A percentile compares a stretch with the other conserved stretches of the same genome.
phyloP scores from a whole-genome alignment of 441 rosid species.

The Metrosideros polymorpha region DNA sequence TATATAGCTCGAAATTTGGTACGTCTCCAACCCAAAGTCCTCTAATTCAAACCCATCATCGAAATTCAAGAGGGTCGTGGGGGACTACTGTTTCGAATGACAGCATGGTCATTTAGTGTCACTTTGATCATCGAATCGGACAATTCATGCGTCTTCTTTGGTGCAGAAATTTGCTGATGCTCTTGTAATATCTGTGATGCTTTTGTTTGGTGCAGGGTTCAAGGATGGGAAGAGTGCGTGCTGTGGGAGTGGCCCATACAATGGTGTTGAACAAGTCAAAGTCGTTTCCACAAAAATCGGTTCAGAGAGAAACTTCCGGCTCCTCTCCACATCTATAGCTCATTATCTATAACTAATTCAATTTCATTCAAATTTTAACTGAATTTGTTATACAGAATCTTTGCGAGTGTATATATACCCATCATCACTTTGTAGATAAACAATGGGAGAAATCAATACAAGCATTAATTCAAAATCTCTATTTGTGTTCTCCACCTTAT shows the following conservation, averaged over 20 bases:
- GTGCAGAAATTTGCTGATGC: background rate
- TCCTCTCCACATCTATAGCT: no score
- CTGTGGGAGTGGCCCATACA: slow-evolving; percentile 6
- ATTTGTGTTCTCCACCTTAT: no score
- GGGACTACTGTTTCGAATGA: background rate
- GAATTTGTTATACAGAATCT: no score
- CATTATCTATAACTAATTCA: no score
- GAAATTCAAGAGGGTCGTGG: no score
- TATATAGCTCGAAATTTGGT: slow-evolving; percentile 17
- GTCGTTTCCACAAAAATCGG: no score
- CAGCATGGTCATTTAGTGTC: background rate
- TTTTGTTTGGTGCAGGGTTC: background rate
- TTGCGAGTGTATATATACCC: no score
- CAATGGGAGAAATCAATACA: background rate
- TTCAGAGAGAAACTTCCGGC: no score
- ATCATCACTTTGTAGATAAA: no score
- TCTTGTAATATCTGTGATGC: background rate
- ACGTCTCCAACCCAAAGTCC: background rate
- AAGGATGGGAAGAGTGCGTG: slow-evolving; percentile 3
- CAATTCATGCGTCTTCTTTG: background rate
- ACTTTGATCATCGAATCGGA: background rate
- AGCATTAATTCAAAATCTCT: background rate
- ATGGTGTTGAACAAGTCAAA: no score
- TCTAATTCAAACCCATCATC: background rate
- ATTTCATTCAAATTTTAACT: no score